phyloP scores from a whole-genome alignment of 106 monocot genomes.

The Amphibolis antarctica region DNA sequence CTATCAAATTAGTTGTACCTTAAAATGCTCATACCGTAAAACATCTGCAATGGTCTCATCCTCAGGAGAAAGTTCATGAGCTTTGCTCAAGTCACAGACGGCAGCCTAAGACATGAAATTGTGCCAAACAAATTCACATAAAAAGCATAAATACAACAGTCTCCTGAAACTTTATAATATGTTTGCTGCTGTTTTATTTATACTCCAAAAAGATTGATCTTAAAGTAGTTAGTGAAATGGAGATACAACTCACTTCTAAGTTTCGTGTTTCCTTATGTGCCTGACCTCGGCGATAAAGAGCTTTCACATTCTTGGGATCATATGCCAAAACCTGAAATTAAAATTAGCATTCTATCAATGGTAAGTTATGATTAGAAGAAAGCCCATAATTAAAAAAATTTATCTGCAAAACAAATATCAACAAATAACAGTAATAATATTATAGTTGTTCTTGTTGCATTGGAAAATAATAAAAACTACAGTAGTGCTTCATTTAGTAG shows the following conservation, averaged over 20 bases:
- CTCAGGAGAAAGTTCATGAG: constrained; percentile 72
- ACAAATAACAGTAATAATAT: too few relatives aligned
- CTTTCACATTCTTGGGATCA: constrained; percentile 82
- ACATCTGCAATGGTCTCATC: constrained; percentile 86
- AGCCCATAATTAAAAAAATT: background rate
- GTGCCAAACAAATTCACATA: background rate
- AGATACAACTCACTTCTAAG: constrained; percentile 41
- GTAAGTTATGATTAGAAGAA: background rate
- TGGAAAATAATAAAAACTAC: too few relatives aligned
- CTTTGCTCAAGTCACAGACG: constrained; percentile 57
- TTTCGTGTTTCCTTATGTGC: constrained; percentile 87
- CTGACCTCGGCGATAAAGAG: constrained; percentile 97
- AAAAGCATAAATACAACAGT: background rate
- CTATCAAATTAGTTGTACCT: background rate
- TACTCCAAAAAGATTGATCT: background rate
- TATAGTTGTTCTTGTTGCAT: too few relatives aligned
- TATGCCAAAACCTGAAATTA: constrained; percentile 52
- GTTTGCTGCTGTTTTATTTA: too few relatives aligned
- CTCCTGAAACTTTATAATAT: background rate
- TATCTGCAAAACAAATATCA: too few relatives aligned
- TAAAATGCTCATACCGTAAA: constrained; percentile 36
- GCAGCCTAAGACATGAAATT: constrained; percentile 42
- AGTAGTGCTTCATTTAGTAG: too few relatives aligned
- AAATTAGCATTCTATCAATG: background rate
- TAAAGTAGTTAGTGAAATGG: background rate